Evolutionary conservation across 75 land plant species (phyloP).

Genomic region (Larix kaempferi): DNA sequence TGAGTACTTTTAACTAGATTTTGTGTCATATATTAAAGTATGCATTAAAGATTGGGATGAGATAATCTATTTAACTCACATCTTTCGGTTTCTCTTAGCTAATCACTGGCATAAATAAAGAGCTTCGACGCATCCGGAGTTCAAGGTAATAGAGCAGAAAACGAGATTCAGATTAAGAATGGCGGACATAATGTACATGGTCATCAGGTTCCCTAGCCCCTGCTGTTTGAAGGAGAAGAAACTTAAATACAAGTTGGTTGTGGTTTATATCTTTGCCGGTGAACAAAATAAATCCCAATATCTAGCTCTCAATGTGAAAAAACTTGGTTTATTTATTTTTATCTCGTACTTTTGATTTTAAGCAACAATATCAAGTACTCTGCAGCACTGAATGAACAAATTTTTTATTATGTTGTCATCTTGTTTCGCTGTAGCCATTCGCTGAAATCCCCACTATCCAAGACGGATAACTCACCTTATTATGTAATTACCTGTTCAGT

Average conservation of each 20-base stretch:
- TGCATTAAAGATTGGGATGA: too few relatives aligned
- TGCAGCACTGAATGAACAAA: too few relatives aligned
- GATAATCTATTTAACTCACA: too few relatives aligned
- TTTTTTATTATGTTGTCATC: not conserved
- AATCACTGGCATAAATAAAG: too few relatives aligned
- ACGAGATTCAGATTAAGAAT: not conserved
- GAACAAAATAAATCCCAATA: slow-evolving; percentile 41
- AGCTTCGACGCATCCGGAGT: too few relatives aligned
- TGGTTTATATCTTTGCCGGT: slow-evolving; percentile 33
- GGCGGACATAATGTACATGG: slow-evolving; percentile 49
- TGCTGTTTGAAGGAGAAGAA: slow-evolving; percentile 42
- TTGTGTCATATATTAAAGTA: too few relatives aligned
- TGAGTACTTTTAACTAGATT: too few relatives aligned
- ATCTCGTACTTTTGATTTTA: not conserved
- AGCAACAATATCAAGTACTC: too few relatives aligned
- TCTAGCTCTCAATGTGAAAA: slow-evolving; percentile 26
- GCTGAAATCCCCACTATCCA: slow-evolving; percentile 27
- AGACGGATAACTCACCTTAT: slow-evolving; percentile 26
- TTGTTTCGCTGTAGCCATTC: slow-evolving; percentile 29
- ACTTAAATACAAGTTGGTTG: slow-evolving; percentile 37
- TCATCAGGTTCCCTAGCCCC: slow-evolving; percentile 24
- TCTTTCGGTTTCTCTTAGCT: too few relatives aligned
- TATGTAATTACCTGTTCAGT: slow-evolving; percentile 21
- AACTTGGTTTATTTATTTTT: too few relatives aligned
- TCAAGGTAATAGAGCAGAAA: too few relatives aligned